Conservation (phyloP, 306 rosid genomes). For the Quercus alba region DNA sequence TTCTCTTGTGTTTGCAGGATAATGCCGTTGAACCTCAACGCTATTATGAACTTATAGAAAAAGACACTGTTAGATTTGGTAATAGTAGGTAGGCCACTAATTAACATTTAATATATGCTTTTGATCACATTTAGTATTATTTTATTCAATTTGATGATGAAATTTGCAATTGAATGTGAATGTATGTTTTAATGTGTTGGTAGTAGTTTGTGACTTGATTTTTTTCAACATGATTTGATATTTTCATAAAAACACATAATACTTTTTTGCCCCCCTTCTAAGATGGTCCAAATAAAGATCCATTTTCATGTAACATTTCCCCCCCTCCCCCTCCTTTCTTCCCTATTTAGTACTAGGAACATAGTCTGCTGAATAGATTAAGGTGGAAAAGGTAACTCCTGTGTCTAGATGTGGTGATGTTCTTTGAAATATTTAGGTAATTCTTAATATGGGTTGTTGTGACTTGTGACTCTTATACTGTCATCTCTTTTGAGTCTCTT, state of each 20-base stretch:
- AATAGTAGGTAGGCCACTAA: slow-evolving; percentile 74
- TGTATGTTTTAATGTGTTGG: neutral
- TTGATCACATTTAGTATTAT: neutral
- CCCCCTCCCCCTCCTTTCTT: neutral
- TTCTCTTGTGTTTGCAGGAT: slow-evolving; percentile 56
- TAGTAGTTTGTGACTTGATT: neutral
- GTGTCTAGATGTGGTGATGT: neutral
- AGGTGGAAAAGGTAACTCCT: neutral
- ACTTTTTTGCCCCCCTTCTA: neutral
- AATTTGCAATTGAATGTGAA: neutral
- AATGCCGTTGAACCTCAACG: slow-evolving; percentile 88
- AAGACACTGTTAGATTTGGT: slow-evolving; percentile 88
- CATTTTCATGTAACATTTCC: neutral
- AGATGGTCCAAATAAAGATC: neutral
- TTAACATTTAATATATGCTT: slow-evolving; percentile 11
- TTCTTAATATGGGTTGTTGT: neutral
- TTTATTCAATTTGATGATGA: slow-evolving; percentile 2
- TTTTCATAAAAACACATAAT: neutral
- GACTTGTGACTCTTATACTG: neutral
- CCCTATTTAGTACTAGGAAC: neutral
- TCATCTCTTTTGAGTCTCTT: neutral
- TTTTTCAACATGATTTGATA: neutral
- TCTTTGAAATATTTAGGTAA: neutral
- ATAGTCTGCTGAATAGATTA: neutral
- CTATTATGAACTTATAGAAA: slow-evolving; percentile 86